Conservation (phyloP, 2,329 filamentous ascomycete genomes). For the Microsporum canis region DNA sequence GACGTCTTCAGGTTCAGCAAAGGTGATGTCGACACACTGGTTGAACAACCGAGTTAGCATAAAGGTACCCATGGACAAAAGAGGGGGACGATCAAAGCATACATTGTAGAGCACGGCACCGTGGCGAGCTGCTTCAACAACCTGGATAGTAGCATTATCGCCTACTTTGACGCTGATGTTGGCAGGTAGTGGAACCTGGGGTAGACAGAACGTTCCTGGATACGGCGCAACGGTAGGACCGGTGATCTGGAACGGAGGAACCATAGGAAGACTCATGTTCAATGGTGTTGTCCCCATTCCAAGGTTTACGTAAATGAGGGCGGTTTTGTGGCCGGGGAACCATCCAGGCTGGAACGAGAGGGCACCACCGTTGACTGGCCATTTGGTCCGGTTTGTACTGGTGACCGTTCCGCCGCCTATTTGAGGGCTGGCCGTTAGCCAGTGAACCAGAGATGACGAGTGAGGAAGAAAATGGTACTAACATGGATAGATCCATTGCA, state of each 20-base stretch:
- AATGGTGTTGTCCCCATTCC: conserved; percentile 68
- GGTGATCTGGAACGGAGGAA: conserved; percentile 67
- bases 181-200: conserved; percentile 72
- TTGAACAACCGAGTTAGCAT: conserved; percentile 57
- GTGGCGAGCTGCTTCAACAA: conserved; percentile 72
- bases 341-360: conserved; percentile 85
- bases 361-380: conserved; percentile 81
- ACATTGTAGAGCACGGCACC: conserved; percentile 75
- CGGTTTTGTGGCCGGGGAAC: conserved; percentile 79
- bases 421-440: not conserved
- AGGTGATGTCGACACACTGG: conserved; percentile 89
- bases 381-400: conserved; percentile 76
- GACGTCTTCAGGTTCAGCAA: conserved; percentile 55
- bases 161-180: conserved; percentile 61
- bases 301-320: conserved; percentile 81
- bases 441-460: not conserved
- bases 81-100: conserved; percentile 26
- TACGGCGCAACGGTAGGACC: conserved; percentile 78
- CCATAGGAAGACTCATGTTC: conserved; percentile 81
- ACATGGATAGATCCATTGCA: conserved; percentile 97
- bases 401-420: conserved; percentile 72
- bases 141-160: conserved; percentile 82
- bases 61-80: not conserved
- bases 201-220: conserved; percentile 76
- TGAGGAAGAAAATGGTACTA: conserved; percentile 30